phyloP scores from a whole-genome alignment of 768 basidiomycete species.

The Punctularia strigosozonata region DNA sequence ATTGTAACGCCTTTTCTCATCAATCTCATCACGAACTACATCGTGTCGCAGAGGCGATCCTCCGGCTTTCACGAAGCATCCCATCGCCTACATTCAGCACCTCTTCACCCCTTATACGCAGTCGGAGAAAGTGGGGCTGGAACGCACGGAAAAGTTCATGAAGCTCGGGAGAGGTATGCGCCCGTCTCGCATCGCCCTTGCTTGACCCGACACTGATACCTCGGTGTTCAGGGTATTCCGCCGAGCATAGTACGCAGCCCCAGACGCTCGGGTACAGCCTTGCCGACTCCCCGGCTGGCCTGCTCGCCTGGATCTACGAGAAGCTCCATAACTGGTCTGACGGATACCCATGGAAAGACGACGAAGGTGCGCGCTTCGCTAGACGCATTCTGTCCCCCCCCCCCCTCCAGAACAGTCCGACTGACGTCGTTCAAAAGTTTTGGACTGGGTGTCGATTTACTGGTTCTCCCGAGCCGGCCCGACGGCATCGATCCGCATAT shows the following conservation, averaged over 20 bases:
- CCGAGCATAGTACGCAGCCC: conserved; percentile 18
- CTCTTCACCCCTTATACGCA: conserved; percentile 15
- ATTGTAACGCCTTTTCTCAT: background rate
- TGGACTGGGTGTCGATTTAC: conserved; percentile 24
- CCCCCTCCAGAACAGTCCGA: background rate
- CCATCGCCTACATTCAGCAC: conserved; percentile 17
- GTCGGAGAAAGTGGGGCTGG: conserved; percentile 15
- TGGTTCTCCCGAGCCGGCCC: conserved; percentile 24
- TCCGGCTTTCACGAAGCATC: conserved; percentile 14
- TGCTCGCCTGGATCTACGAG: conserved; percentile 27
- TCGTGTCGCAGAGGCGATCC: conserved; percentile 10
- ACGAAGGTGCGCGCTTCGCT: conserved; percentile 29
- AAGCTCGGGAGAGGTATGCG: conserved; percentile 10
- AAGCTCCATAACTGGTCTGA: conserved; percentile 25
- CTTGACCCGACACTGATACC: too few species aligned
- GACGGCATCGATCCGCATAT: conserved; percentile 17
- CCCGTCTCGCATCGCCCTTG: too few species aligned
- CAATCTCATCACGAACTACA: background rate
- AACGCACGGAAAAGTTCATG: conserved; percentile 10
- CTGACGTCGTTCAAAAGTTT: conserved; percentile 21
- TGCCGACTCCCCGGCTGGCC: conserved; percentile 44
- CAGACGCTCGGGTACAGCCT: conserved; percentile 35
- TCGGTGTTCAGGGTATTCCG: conserved; percentile 23
- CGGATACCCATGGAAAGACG: conserved; percentile 43
- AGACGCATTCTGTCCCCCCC: background rate